Evolutionary conservation across 2,329 filamentous ascomycete genomes (phyloP), one percentile per base, ranked within the genome.

Genomic region (Fusarium tuaranense): DNA sequence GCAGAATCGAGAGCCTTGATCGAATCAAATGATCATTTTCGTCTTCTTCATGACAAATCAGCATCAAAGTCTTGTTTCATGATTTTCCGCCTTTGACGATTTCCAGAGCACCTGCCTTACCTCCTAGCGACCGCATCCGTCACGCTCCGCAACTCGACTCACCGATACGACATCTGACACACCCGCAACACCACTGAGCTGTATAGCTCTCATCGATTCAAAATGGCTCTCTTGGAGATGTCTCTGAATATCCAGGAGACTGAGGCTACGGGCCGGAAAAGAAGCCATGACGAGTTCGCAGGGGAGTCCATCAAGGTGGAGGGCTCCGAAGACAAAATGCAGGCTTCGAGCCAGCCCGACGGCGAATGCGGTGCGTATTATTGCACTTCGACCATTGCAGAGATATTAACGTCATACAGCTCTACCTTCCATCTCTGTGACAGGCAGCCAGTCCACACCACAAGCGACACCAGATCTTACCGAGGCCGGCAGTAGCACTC

Each of bases 191-290:
- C 30, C 53, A 30, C 65, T 12, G 53, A 70, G 67, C 61, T 57
- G 32, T 25, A n/a, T 39, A 59, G 59, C 71, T 65, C 70, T 2
- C 20, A 41, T 64, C 22, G 66, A 32, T 44, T 67, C 63, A 59
- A 67, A 71, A 89, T 89, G 87, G 84, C 88, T 78, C 81, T 89
- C 30, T 80, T 84, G 53, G 82, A 84, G 63, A 82, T 88, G 78
- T 86, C 87, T 20, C 80, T 83, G 14, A 89, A 89, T 70, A 82
- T 87, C 34, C 84, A 85, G 78, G 86, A 87, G 76, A 80, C 83
- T 27, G 85, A 87, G 61, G 74, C 80, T 22, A 80, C 80, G 32
- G 80, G 81, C 58, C 82, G 84, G 62, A 89, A 89, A 79, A 81
- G 87, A 68, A 85, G 81, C 48, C 86, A 88, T 72, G 82, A 86